Evolutionary conservation across 2,329 filamentous ascomycete species (phyloP).

Genomic region (Fusarium tuaranense): DNA sequence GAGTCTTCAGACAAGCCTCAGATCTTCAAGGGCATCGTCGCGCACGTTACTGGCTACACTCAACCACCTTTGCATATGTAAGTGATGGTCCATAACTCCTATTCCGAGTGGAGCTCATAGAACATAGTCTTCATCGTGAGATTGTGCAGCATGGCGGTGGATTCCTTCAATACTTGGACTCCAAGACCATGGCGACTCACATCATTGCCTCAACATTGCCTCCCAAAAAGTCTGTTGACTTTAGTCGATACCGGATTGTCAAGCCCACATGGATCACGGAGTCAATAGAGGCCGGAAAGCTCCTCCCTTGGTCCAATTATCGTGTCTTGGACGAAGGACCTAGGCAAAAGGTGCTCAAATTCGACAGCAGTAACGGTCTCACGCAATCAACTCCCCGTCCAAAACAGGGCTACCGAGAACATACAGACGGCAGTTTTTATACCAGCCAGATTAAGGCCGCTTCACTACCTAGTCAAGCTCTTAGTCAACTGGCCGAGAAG

Average conservation of each 20-base stretch:
- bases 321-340: slow-evolving; percentile 87
- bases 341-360: slow-evolving; percentile 80
- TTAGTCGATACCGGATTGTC: slow-evolving; percentile 87
- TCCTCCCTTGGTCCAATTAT: slow-evolving; percentile 89
- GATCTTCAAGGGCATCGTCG: slow-evolving; percentile 92
- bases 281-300: slow-evolving; percentile 81
- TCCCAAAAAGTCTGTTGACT: slow-evolving; percentile 93
- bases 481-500: slow-evolving; percentile 46
- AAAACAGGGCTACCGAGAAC: slow-evolving; percentile 78
- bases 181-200: slow-evolving; percentile 94
- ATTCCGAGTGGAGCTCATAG: slow-evolving; percentile 22
- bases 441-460: slow-evolving; percentile 72
- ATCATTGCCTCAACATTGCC: slow-evolving; percentile 93
- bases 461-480: slow-evolving; percentile 44
- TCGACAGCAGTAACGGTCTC: slow-evolving; percentile 71
- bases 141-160: slow-evolving; percentile 95
- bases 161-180: slow-evolving; percentile 94
- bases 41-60: slow-evolving; percentile 95
- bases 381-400: slow-evolving; percentile 72
- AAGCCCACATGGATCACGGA: slow-evolving; percentile 96
- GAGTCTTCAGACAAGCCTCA: slow-evolving; percentile 77
- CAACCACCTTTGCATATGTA: slow-evolving; percentile 88
- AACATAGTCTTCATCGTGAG: slow-evolving; percentile 75
- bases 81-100: slow-evolving; percentile 36
- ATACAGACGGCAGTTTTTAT: slow-evolving; percentile 87